Evolutionary conservation across 179 eudicot genomes (phyloP), one percentile per base, ranked within the genome.

Genomic region (Nepenthes alata): DNA sequence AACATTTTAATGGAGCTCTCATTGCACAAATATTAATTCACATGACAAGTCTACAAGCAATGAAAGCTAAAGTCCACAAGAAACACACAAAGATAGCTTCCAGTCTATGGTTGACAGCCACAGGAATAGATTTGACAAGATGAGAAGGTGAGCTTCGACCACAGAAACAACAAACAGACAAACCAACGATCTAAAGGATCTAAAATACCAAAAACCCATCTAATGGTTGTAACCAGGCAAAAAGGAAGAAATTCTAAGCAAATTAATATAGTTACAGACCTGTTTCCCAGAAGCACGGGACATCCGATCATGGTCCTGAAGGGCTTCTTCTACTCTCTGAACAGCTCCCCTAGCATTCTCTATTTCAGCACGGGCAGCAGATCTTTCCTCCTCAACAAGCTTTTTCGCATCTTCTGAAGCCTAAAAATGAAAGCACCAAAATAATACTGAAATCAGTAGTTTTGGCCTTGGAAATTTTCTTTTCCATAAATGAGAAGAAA

Each of bases 391-490:
- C 72, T 85, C 96, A 53, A 94, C 99, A 74, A 90, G 85, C 67
- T 79, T 90, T 70, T 94, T 90, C 67, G 99, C 99, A 82, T 94
- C 97, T 74, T 90, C 99, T 56, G 99, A 94, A 55, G 99, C 99
- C 99, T 94, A 68, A 41, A 56, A 58, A 64, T 13, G 55, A 67
- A 72, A 54, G 52, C 14, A 56, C 47, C 54, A 69, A 34, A 12
- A 44, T 3, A 34, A 11, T 39, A n/a, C 47, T 11, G 49, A 13
- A 55, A 38, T 50, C 59, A 59, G 12, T 4, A 41, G 45, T 41
- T 41, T 41, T 7, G 8, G 6, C 45, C 5, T 41, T 4, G 5
- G 45, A 41, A 41, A 41, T 41, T 41, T 41, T 41, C 45, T 4
- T 7, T 7, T 41, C 45, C 5, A 41, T 4, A 41, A 7, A 41